Conservation (phyloP, 108 stramenopile species). For the Fragilaria radians region DNA sequence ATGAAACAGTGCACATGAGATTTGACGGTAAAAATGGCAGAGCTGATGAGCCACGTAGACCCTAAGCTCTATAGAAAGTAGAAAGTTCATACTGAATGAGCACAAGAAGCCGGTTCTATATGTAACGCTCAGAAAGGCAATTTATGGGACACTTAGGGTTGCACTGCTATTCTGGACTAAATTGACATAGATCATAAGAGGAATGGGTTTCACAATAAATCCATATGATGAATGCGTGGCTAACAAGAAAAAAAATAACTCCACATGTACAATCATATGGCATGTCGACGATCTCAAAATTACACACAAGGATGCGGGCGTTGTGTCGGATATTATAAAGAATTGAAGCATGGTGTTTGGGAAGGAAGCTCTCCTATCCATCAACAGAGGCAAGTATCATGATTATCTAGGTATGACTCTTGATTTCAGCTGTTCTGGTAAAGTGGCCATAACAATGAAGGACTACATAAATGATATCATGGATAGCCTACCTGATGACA, state of each 20-base stretch:
- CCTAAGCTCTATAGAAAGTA: slow-evolving; percentile 13
- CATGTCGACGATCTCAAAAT: slow-evolving; percentile 29
- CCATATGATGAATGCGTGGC: slow-evolving; percentile 40
- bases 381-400: slow-evolving; percentile 7
- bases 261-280: slow-evolving; percentile 19
- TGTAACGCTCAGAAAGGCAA: slow-evolving; percentile 18
- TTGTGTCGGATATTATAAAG: slow-evolving; percentile 4
- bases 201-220: slow-evolving; percentile 28
- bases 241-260: slow-evolving; percentile 13
- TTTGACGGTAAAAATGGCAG: slow-evolving; percentile 13
- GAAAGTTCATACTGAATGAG: slow-evolving; percentile 7
- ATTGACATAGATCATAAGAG: background rate
- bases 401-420: slow-evolving; percentile 35
- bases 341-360: slow-evolving; percentile 8
- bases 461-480: slow-evolving; percentile 11
- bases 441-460: slow-evolving; percentile 11
- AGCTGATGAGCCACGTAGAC: slow-evolving; percentile 6
- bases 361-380: slow-evolving; percentile 6
- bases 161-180: slow-evolving; percentile 21
- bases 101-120: slow-evolving; percentile 12
- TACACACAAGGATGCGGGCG: slow-evolving; percentile 14
- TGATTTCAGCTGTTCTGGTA: slow-evolving; percentile 6
- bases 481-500: slow-evolving; percentile 9
- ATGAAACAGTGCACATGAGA: slow-evolving; percentile 11
- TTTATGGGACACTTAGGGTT: slow-evolving; percentile 13